Evolutionary conservation across 768 basidiomycete genomes (phyloP).

Genomic region (Infundibulicybe gibba): DNA sequence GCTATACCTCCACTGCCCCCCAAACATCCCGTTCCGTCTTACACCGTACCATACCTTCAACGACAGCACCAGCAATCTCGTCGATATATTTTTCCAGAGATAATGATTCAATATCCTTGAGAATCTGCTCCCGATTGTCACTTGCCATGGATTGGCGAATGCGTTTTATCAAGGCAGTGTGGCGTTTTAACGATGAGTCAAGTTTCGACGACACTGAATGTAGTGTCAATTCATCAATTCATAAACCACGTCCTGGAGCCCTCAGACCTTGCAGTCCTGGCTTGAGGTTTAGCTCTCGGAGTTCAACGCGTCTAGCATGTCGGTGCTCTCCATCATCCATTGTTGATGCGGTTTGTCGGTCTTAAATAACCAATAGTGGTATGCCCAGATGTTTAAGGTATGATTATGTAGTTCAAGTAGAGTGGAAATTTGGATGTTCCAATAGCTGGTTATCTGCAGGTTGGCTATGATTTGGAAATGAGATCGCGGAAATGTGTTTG

Average conservation of each 20-base stretch:
- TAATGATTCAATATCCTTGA: constrained; percentile 90
- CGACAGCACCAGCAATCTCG: constrained; percentile 83
- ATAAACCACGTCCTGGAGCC: constrained; percentile 3
- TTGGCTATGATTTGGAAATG: too few relatives aligned
- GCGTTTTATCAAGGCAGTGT: constrained; percentile 93
- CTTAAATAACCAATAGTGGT: too few relatives aligned
- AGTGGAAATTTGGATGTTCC: too few relatives aligned
- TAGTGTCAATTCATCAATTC: not conserved
- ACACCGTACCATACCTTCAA: constrained; percentile 84
- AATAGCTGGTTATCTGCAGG: too few relatives aligned
- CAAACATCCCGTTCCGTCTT: constrained; percentile 92
- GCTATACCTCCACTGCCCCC: constrained; percentile 84
- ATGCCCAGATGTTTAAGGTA: too few relatives aligned
- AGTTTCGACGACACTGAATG: constrained; percentile 65
- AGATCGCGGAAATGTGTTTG: too few relatives aligned
- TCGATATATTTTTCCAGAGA: constrained; percentile 95
- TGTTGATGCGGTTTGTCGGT: constrained; percentile 17
- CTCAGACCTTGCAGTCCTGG: constrained; percentile 43
- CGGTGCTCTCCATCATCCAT: constrained; percentile 46
- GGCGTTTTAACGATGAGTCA: constrained; percentile 93
- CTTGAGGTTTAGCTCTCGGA: constrained; percentile 56
- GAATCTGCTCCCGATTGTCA: constrained; percentile 80
- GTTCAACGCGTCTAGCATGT: constrained; percentile 50
- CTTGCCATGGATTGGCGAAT: constrained; percentile 82
- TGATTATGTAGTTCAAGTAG: too few relatives aligned